Evolutionary conservation across 2,329 filamentous ascomycete species (phyloP), one percentile per base, ranked within the genome.

Genomic region (Zymoseptoria tritici): DNA sequence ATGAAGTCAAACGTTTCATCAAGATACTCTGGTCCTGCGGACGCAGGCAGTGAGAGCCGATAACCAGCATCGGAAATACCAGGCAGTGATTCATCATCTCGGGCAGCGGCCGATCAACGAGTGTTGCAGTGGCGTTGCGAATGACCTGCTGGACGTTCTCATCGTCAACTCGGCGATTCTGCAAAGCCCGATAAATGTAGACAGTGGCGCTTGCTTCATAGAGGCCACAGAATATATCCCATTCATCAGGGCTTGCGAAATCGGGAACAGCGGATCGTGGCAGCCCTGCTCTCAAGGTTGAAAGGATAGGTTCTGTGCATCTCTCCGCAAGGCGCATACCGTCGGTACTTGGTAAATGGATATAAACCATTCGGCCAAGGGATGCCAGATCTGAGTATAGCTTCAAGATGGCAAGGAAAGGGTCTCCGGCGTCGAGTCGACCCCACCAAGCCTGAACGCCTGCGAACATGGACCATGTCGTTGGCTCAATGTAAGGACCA

Each of bases 221-320:
- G 21, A 55, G 53, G n/a, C n/a, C 20, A 22, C 53, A 55, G 20
- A 55, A 55, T 4, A 21, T 9, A 16, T 31, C 31, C 53, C 53
- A 55, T 5, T 55, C 46, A 9, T 49, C 21, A 16, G 46, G 46
- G 5, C 20, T 26, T 2, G 42, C 21, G n/a, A 55, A 22, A 2
- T n/a, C 31, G 9, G 46, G 46, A 22, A 49, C 13, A 7, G 55
- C 11, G 19, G 24, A 29, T 13, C 55, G 26, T 26, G 55, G 87
- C 87, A 52, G 19, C 5, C 49, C 89, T 88, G 42, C 21, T 20
- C 24, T 19, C 21, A 57, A 46, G 13, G 46, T 29, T 3, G 46
- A 24, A 20, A 46, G 16, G 46, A 57, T 53, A 21, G 54, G 36
- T 24, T 55, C 42, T 13, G 31, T 50, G 42, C 59, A 58, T 21